These are phyloP conservation scores for Prunus mira DNA, from an alignment of 306 rosid species.

Conservation along the genomic window DNA sequence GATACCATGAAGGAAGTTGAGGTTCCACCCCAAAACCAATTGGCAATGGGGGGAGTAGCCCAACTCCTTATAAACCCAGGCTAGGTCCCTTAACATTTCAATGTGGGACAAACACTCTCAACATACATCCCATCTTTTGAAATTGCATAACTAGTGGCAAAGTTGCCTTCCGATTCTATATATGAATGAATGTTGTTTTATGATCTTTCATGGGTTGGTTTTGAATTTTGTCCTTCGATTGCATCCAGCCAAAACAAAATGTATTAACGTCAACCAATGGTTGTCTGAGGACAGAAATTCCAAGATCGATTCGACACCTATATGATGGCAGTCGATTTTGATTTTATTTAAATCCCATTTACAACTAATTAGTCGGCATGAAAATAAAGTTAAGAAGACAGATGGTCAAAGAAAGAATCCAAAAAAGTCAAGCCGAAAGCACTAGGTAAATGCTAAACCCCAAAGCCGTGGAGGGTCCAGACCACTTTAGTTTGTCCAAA, in stretches of 20 bases:
- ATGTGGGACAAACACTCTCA: too few relatives aligned
- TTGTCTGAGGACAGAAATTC: background rate
- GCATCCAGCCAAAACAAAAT: background rate
- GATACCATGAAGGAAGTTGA: too few relatives aligned
- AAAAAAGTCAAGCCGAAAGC: constrained; percentile 24
- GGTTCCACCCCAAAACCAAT: too few relatives aligned
- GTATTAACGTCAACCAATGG: background rate
- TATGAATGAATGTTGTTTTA: background rate
- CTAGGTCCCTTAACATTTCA: too few relatives aligned
- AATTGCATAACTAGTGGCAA: background rate
- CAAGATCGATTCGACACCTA: too few relatives aligned
- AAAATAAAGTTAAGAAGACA: background rate
- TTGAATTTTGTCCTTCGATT: background rate
- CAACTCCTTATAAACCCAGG: too few relatives aligned
- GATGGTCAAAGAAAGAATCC: background rate
- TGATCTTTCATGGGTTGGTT: background rate
- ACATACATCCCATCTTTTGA: background rate
- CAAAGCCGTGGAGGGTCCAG: constrained; percentile 13
- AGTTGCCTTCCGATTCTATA: background rate
- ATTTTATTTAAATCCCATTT: background rate
- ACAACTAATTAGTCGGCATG: background rate
- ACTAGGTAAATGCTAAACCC: background rate
- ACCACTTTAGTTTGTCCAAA: constrained; percentile 23
- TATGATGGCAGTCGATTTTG: background rate
- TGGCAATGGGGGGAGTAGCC: too few relatives aligned